Conservation (phyloP, 768 basidiomycete species). For the Psilocybe subaeruginosa region DNA sequence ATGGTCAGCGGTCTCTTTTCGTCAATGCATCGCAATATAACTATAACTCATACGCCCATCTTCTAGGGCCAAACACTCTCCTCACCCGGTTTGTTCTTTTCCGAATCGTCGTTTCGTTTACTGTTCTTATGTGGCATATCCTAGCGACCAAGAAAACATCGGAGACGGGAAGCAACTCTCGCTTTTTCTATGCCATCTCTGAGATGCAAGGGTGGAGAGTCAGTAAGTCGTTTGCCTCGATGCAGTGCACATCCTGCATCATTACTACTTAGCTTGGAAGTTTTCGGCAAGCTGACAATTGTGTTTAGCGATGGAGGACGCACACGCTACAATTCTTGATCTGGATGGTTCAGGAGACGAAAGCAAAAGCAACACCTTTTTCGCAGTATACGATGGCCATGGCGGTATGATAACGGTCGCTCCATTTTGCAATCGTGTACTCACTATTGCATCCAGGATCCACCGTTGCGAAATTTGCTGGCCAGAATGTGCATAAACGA, state of each 20-base stretch:
- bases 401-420: conserved; percentile 64
- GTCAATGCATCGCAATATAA: conserved; percentile 10
- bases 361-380: conserved; percentile 77
- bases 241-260: background rate
- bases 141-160: conserved; percentile 85
- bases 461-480: conserved; percentile 86
- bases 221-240: conserved; percentile 60
- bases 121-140: conserved; percentile 17
- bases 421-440: background rate
- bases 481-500: conserved; percentile 80
- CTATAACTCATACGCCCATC: conserved; percentile 22
- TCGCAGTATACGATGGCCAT: conserved; percentile 98
- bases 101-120: conserved; percentile 1
- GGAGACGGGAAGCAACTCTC: conserved; percentile 68
- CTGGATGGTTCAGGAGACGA: conserved; percentile 43
- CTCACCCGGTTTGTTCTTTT: conserved; percentile 60
- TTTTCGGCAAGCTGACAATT: conserved; percentile 12
- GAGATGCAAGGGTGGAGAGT: conserved; percentile 99
- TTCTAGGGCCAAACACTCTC: conserved; percentile 85
- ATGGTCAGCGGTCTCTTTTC: conserved; percentile 35
- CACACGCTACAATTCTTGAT: conserved; percentile 77
- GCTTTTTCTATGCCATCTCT: conserved; percentile 75
- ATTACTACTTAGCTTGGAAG: background rate
- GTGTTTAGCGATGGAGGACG: conserved; percentile 92
- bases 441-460: conserved; percentile 54